Evolutionary conservation across 345 rosid genomes (phyloP).

Genomic region (Reutealis trisperma): DNA sequence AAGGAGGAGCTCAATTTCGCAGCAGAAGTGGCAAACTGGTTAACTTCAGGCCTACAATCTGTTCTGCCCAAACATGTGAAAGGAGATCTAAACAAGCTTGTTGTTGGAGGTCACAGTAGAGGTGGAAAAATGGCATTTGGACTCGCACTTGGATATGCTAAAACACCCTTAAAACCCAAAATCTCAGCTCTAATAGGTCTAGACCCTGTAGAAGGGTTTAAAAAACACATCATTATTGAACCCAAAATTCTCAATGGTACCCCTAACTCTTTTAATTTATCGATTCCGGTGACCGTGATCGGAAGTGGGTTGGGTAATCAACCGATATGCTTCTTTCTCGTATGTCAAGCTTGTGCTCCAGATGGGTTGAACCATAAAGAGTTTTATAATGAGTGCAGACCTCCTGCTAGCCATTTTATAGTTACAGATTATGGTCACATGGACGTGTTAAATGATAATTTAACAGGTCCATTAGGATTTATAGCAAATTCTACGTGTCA

Average conservation of each 20-base stretch:
- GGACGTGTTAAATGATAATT: slow-evolving; percentile 38
- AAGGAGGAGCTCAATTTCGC: slow-evolving; percentile 23
- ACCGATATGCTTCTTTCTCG: background rate
- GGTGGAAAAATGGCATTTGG: slow-evolving; percentile 45
- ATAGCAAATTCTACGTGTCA: background rate
- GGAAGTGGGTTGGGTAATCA: slow-evolving; percentile 35
- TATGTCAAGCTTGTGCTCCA: slow-evolving; percentile 28
- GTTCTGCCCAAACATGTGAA: slow-evolving; percentile 13
- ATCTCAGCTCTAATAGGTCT: slow-evolving; percentile 32
- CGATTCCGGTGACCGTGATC: slow-evolving; percentile 31
- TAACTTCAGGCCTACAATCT: no score
- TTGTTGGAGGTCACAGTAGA: slow-evolving; percentile 43
- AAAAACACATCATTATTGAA: background rate
- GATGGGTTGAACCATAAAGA: slow-evolving; percentile 28
- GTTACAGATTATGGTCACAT: slow-evolving; percentile 38
- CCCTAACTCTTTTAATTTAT: slow-evolving; percentile 25
- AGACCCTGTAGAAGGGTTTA: slow-evolving; percentile 41
- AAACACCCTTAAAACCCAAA: background rate
- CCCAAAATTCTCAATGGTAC: slow-evolving; percentile 33
- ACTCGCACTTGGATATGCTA: slow-evolving; percentile 29
- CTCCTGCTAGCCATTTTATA: slow-evolving; percentile 34
- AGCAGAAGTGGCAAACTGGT: no score
- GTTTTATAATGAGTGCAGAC: slow-evolving; percentile 31
- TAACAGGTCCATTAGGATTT: background rate
- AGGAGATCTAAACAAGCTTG: slow-evolving; percentile 17